Evolutionary conservation across 2,329 filamentous ascomycete species (phyloP), one percentile per base, ranked within the genome.

Genomic region (Metarhizium guizhouense): DNA sequence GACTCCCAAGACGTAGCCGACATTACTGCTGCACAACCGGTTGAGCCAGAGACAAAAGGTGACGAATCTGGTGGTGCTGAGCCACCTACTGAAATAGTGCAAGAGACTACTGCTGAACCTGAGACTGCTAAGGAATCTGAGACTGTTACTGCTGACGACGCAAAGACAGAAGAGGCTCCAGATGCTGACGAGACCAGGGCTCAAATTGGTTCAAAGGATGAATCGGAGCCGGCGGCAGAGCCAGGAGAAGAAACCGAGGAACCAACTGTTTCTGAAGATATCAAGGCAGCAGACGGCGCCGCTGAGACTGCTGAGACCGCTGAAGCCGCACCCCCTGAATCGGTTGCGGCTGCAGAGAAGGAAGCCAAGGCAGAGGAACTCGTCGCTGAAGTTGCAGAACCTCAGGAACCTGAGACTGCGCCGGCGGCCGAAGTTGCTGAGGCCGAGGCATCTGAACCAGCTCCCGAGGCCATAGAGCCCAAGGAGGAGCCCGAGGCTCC

Each of bases 21-120:
- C 3, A 6, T 20, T 13, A 8, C 42, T 38, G n/a, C 13, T 6
- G 11, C 29, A 18, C 38, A 47, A 20, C 32, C 16, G 38, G 52
- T 54, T 56, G 61, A 61, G 53, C 47, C 54, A 43, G 57, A 61
- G 8, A 49, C 52, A 16, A 60, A 61, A 51, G 54, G 52, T 29
- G 43, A 56, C 11, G 29, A 38, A 45, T 29, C 18, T 7, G 2
- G 2, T 10, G 43, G 25, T 11, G 2, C 20, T 16, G 45, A 45
- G 42, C 42, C 42, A 45, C 29, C n/a, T 40, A 18, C 42, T 50
- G 48, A 5, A 10, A 47, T 54, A 48, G 18, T 29, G 42, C 20
- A 51, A 16, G 34, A 54, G 42, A 5, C 14, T 7, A 45, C 29
- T 10, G n/a, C 18, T n/a, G 45, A 49, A n/a, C 16, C 50, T 13